These are phyloP conservation scores for Rhododendron vialii DNA, from an alignment of 148 eudicot species.

Conservation along the genomic window DNA sequence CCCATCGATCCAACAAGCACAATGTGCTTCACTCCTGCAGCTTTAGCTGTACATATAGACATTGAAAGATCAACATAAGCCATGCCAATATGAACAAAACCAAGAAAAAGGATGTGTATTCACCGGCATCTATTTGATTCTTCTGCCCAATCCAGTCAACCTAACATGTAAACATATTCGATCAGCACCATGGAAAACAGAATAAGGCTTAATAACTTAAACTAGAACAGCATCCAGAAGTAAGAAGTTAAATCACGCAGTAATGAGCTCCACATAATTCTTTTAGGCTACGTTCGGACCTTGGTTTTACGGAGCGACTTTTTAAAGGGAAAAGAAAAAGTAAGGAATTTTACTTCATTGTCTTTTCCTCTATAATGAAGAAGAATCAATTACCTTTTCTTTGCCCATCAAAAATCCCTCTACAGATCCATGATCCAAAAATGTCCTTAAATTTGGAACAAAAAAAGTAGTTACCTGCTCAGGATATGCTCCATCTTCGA, in stretches of 20 bases:
- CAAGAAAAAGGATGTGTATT: background rate
- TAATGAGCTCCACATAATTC: background rate
- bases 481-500: constrained; percentile 75
- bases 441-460: background rate
- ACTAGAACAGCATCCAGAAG: background rate
- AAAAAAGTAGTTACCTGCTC: constrained; percentile 54
- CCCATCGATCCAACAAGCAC: constrained; percentile 99
- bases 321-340: background rate
- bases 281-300: background rate
- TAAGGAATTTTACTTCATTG: background rate
- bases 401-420: background rate
- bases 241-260: background rate
- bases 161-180: constrained; percentile 31
- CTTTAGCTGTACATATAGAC: constrained; percentile 65
- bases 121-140: constrained; percentile 96
- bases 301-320: background rate
- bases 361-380: background rate
- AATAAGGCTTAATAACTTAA: background rate
- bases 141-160: constrained; percentile 99
- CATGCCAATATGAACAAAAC: background rate
- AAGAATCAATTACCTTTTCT: background rate
- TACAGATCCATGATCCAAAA: background rate
- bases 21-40: constrained; percentile 95
- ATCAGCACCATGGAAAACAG: background rate
- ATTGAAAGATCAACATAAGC: constrained; percentile 5